A percentile compares a stretch with the other conserved stretches of the same genome.
phyloP scores from a whole-genome alignment of 768 basidiomycete genomes.

The Mycena epipterygia region DNA sequence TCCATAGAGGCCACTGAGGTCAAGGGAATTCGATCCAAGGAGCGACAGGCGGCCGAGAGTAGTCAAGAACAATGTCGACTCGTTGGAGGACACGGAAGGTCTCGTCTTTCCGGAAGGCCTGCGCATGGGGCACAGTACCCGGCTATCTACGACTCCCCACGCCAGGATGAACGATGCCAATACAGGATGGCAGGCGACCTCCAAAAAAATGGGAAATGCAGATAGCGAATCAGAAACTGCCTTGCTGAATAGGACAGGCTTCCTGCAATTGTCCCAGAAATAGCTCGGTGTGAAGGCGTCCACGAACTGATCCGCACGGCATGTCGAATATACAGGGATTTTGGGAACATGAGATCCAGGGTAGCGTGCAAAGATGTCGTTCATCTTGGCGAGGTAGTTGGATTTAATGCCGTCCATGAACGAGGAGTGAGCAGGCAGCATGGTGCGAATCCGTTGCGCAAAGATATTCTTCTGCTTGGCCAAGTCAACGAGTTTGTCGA shows the following conservation, averaged over 20 bases:
- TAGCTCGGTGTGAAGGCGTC: slow-evolving; percentile 21
- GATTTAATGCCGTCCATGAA: slow-evolving; percentile 45
- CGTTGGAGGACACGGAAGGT: slow-evolving; percentile 2
- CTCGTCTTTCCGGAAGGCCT: slow-evolving; percentile 14
- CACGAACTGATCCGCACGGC: background rate
- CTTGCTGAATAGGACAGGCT: slow-evolving; percentile 23
- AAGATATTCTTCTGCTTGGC: slow-evolving; percentile 40
- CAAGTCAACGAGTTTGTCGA: slow-evolving; percentile 40
- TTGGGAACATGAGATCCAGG: slow-evolving; percentile 21
- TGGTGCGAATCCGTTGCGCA: slow-evolving; percentile 45
- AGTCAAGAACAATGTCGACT: slow-evolving; percentile 20
- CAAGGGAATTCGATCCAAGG: slow-evolving; percentile 27
- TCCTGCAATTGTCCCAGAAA: slow-evolving; percentile 30
- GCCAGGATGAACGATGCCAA: slow-evolving; percentile 20
- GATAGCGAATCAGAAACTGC: slow-evolving; percentile 21
- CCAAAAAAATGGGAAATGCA: slow-evolving; percentile 18
- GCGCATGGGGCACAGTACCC: slow-evolving; percentile 25
- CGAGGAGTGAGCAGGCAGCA: slow-evolving; percentile 45
- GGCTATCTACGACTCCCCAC: slow-evolving; percentile 10
- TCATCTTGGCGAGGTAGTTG: slow-evolving; percentile 21
- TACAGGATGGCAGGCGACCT: slow-evolving; percentile 25
- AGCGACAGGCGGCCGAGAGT: slow-evolving; percentile 28
- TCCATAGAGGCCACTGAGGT: slow-evolving; percentile 29
- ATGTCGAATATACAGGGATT: slow-evolving; percentile 29
- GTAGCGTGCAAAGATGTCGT: slow-evolving; percentile 27